phyloP scores from a whole-genome alignment of 768 basidiomycete species.

The Hypholoma sublateritium region DNA sequence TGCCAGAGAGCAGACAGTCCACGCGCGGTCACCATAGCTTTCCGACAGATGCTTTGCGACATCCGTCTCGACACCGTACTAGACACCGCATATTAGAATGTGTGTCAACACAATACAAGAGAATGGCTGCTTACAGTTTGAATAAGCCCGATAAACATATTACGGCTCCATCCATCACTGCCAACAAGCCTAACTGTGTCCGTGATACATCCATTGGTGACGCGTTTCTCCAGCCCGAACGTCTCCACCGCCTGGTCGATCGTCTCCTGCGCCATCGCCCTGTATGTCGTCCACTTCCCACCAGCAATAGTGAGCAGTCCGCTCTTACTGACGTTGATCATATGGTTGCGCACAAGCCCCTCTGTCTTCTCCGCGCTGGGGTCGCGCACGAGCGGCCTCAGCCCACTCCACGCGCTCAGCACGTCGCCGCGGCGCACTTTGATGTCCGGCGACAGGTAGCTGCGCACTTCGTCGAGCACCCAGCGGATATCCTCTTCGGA shows the following conservation, averaged over 20 bases:
- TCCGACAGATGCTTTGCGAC: constrained; percentile 93
- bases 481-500: constrained; percentile 94
- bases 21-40: constrained; percentile 94
- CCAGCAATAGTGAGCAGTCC: constrained; percentile 94
- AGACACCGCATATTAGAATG: neutral
- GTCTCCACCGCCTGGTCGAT: constrained; percentile 83
- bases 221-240: constrained; percentile 61
- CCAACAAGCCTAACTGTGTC: constrained; percentile 82
- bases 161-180: constrained; percentile 90
- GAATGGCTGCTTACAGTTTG: constrained; percentile 62
- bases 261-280: constrained; percentile 94
- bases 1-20: constrained; percentile 86
- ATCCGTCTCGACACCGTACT: constrained; percentile 91
- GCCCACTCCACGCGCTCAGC: constrained; percentile 90
- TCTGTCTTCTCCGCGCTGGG: constrained; percentile 71
- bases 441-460: constrained; percentile 90
- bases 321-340: constrained; percentile 79
- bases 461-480: constrained; percentile 91
- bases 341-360: constrained; percentile 88
- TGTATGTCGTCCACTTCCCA: constrained; percentile 99
- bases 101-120: neutral
- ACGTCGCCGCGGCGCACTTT: constrained; percentile 94
- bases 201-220: constrained; percentile 70
- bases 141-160: constrained; percentile 96
- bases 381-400: constrained; percentile 88